Evolutionary conservation across 257 asterid genomes (phyloP).

Genomic region (Solanum raphanifolium): DNA sequence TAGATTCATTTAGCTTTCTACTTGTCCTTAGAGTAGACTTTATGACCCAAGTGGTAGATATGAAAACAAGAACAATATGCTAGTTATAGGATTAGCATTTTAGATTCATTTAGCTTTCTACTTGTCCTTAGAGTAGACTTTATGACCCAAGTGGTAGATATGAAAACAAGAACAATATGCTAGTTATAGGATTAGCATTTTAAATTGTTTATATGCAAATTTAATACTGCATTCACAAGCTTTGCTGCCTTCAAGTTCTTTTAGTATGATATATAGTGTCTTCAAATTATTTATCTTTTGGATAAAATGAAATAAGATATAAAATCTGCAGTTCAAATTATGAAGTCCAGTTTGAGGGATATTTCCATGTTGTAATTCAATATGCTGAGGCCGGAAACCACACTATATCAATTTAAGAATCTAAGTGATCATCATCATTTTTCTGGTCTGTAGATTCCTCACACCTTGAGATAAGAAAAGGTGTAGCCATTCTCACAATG

Average conservation of each 20-base stretch:
- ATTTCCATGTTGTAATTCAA: not conserved
- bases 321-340: not conserved
- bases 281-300: not conserved
- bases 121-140: not conserved
- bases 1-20: no score
- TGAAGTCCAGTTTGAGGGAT: not conserved
- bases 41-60: no score
- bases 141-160: not conserved
- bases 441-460: not conserved
- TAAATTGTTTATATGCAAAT: not conserved
- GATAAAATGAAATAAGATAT: not conserved
- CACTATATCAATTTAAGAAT: not conserved
- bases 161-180: not conserved
- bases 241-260: not conserved
- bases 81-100: no score
- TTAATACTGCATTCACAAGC: not conserved
- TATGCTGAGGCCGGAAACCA: not conserved
- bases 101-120: not conserved
- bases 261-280: not conserved
- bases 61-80: no score
- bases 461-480: not conserved
- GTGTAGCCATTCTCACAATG: not conserved
- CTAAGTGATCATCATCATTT: not conserved
- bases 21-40: no score
- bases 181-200: not conserved